A percentile compares a stretch with the other conserved stretches of the same genome.
These are phyloP conservation scores for Phytopythium aichiense DNA, from an alignment of 352 stramenopile genomes.

Conservation along the genomic window DNA sequence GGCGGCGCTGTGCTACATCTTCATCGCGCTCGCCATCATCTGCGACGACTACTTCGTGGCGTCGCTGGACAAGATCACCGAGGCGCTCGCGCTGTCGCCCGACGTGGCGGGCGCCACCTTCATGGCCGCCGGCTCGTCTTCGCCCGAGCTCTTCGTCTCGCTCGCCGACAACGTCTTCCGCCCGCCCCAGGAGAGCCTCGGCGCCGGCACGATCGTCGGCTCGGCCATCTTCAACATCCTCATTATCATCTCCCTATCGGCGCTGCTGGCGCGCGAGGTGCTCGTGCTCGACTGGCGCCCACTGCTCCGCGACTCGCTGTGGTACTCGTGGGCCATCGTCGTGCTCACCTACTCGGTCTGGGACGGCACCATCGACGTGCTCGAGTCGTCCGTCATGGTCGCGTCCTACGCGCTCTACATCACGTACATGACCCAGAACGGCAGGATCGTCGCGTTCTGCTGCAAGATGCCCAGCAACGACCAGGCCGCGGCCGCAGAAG, in stretches of 20 bases:
- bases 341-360: constrained; percentile 52
- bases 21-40: constrained; percentile 85
- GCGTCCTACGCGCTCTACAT: constrained; percentile 69
- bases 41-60: constrained; percentile 88
- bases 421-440: constrained; percentile 71
- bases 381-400: constrained; percentile 65
- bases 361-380: constrained; percentile 52
- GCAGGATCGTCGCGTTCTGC: constrained; percentile 44
- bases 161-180: constrained; percentile 75
- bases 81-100: constrained; percentile 51
- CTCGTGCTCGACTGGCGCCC: constrained; percentile 73
- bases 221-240: constrained; percentile 87
- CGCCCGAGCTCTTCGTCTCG: constrained; percentile 79
- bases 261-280: constrained; percentile 53
- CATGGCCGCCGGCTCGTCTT: constrained; percentile 78
- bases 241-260: constrained; percentile 83
- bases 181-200: constrained; percentile 58
- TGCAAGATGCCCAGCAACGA: constrained; percentile 40
- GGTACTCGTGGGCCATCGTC: constrained; percentile 64
- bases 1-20: constrained; percentile 62
- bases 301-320: constrained; percentile 75
- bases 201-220: constrained; percentile 82
- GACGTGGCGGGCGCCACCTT: constrained; percentile 83
- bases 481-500: not conserved
- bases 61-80: constrained; percentile 71